Conservation (phyloP, 495 filamentous ascomycete species). For the Pyronema omphalodes region DNA sequence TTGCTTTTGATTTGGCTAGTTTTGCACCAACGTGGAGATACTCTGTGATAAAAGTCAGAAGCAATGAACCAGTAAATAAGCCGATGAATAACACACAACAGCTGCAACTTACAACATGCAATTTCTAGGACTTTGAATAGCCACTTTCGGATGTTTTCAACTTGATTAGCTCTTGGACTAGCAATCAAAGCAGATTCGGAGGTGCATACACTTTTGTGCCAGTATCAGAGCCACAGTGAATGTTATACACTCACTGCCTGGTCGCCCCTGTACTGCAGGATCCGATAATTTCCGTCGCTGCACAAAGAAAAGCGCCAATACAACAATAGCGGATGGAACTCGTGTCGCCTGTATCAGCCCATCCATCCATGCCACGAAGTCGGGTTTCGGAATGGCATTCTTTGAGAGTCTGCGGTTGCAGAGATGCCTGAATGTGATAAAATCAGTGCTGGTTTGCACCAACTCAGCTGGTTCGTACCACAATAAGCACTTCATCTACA, state of each 20-base stretch:
- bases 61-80: too few relatives aligned
- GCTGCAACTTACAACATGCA: too few relatives aligned
- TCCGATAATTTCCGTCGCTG: conserved; percentile 83
- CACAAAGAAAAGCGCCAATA: conserved; percentile 81
- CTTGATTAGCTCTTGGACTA: too few relatives aligned
- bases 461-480: conserved; percentile 85
- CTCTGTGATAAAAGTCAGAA: too few relatives aligned
- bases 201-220: conserved; percentile 70
- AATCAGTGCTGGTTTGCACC: conserved; percentile 52
- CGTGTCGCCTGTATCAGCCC: conserved; percentile 83
- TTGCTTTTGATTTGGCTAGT: too few relatives aligned
- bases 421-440: conserved; percentile 31
- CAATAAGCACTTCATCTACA: conserved; percentile 82
- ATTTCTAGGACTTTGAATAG: too few relatives aligned
- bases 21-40: too few relatives aligned
- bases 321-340: conserved; percentile 86
- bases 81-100: too few relatives aligned
- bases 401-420: conserved; percentile 38
- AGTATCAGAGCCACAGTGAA: conserved; percentile 95
- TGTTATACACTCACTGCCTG: conserved; percentile 86
- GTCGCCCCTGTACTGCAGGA: conserved; percentile 67
- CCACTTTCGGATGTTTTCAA: too few relatives aligned
- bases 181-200: too few relatives aligned
- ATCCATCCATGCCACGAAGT: conserved; percentile 87
- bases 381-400: conserved; percentile 55